These are phyloP conservation scores for Candida montana DNA, from an alignment of 805 yeast genomes.

Conservation along the genomic window DNA sequence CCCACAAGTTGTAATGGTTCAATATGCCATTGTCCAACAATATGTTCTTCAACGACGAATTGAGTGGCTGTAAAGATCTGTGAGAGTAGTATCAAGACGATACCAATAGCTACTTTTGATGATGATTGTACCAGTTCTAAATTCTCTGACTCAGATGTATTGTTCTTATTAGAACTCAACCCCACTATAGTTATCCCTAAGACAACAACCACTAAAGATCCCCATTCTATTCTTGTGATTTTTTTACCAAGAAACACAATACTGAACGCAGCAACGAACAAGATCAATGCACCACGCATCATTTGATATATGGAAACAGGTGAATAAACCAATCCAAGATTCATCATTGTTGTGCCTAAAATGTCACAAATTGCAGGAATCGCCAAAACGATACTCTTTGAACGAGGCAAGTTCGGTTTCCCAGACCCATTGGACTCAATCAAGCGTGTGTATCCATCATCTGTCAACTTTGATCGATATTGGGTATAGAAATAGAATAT, in stretches of 20 bases:
- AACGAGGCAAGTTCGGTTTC: constrained; percentile 18
- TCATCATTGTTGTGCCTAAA: constrained; percentile 68
- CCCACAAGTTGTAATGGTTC: constrained; percentile 65
- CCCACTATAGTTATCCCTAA: constrained; percentile 72
- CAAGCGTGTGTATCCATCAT: not conserved
- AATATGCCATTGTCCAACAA: constrained; percentile 46
- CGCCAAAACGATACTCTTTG: constrained; percentile 35
- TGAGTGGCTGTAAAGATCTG: constrained; percentile 70
- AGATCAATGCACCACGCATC: constrained; percentile 75
- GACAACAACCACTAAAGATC: constrained; percentile 55
- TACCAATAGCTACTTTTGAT: constrained; percentile 45
- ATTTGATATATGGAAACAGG: constrained; percentile 81
- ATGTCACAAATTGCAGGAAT: constrained; percentile 71
- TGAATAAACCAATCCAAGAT: constrained; percentile 65
- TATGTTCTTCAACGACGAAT: constrained; percentile 72
- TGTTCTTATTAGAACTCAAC: constrained; percentile 48
- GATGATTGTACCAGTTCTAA: not conserved
- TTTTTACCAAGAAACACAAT: constrained; percentile 52
- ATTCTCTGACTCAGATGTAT: constrained; percentile 8
- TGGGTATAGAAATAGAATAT: constrained; percentile 32
- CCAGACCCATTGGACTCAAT: not conserved
- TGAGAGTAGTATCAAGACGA: constrained; percentile 51
- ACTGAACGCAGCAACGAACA: constrained; percentile 70
- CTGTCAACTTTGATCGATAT: not conserved
- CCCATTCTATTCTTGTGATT: constrained; percentile 63